These are phyloP conservation scores for Penicillium sclerotiorum DNA, from an alignment of 2,329 filamentous ascomycete species.

Conservation along the genomic window DNA sequence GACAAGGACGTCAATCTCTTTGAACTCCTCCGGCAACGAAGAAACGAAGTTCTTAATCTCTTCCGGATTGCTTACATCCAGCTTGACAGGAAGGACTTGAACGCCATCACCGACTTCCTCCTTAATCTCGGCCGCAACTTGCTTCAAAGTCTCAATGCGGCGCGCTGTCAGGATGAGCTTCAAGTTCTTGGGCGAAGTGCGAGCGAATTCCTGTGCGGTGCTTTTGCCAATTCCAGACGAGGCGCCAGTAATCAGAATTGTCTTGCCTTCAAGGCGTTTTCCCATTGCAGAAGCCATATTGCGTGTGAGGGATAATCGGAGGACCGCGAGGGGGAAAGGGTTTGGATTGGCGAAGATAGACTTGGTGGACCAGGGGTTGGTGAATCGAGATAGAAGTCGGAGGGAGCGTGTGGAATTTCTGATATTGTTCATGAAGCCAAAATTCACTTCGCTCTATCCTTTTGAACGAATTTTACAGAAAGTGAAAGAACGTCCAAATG, in stretches of 20 bases:
- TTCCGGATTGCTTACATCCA: slow-evolving; percentile 81
- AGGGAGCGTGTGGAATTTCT: slow-evolving; percentile 27
- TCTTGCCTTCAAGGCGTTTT: slow-evolving; percentile 90
- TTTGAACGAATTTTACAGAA: slow-evolving; percentile 12
- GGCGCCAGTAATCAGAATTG: slow-evolving; percentile 86
- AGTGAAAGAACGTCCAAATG: too few species aligned
- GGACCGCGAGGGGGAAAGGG: slow-evolving; percentile 12
- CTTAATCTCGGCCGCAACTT: slow-evolving; percentile 75
- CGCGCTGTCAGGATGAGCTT: slow-evolving; percentile 89
- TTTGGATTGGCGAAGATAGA: background rate
- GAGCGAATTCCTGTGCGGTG: slow-evolving; percentile 86
- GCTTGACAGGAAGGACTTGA: slow-evolving; percentile 76
- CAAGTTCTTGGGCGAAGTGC: slow-evolving; percentile 75
- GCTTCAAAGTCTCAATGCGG: slow-evolving; percentile 73
- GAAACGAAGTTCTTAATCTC: slow-evolving; percentile 74
- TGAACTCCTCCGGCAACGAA: slow-evolving; percentile 77
- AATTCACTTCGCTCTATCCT: background rate
- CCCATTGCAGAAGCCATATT: slow-evolving; percentile 70
- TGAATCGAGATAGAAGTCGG: slow-evolving; percentile 24
- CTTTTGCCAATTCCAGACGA: slow-evolving; percentile 83
- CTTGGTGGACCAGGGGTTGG: background rate
- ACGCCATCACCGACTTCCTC: slow-evolving; percentile 78
- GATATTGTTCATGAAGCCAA: slow-evolving; percentile 33
- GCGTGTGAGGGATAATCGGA: slow-evolving; percentile 35
- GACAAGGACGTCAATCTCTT: slow-evolving; percentile 82